phyloP scores from a whole-genome alignment of 305 asterid genomes.

The Andrographis paniculata region DNA sequence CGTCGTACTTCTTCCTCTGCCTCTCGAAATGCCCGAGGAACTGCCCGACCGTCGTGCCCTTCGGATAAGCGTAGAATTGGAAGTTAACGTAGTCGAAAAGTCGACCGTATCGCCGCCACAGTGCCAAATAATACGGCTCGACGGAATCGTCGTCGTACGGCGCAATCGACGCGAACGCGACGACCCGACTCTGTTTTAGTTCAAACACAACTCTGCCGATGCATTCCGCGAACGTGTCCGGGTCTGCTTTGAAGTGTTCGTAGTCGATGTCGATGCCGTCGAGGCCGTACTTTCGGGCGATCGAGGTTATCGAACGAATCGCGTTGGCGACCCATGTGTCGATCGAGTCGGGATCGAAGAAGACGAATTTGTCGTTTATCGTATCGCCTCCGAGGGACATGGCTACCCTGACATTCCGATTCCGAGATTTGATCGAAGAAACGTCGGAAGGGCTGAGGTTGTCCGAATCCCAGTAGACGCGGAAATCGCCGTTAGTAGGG shows the following conservation, averaged over 20 bases:
- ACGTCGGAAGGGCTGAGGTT: conserved; percentile 45
- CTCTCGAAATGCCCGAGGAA: conserved; percentile 44
- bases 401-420: conserved; percentile 47
- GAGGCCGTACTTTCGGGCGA: conserved; percentile 30
- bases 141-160: conserved; percentile 41
- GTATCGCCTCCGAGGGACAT: conserved; percentile 65
- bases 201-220: conserved; percentile 42
- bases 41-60: conserved; percentile 35
- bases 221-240: conserved; percentile 58
- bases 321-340: conserved; percentile 49
- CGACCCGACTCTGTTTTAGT: conserved; percentile 39
- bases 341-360: conserved; percentile 33
- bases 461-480: conserved; percentile 40
- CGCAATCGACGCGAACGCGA: conserved; percentile 54
- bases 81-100: conserved; percentile 62
- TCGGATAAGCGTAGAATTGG: conserved; percentile 59
- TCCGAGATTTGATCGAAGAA: conserved; percentile 38
- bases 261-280: conserved; percentile 59
- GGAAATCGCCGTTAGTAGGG: conserved; percentile 53
- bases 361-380: conserved; percentile 13
- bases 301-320: conserved; percentile 31
- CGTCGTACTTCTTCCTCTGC: conserved; percentile 41
- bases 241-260: conserved; percentile 48
- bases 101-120: conserved; percentile 52
- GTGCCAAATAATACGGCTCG: conserved; percentile 46